Evolutionary conservation across 2,329 filamentous ascomycete genomes (phyloP).

Genomic region (Epichloe typhina): DNA sequence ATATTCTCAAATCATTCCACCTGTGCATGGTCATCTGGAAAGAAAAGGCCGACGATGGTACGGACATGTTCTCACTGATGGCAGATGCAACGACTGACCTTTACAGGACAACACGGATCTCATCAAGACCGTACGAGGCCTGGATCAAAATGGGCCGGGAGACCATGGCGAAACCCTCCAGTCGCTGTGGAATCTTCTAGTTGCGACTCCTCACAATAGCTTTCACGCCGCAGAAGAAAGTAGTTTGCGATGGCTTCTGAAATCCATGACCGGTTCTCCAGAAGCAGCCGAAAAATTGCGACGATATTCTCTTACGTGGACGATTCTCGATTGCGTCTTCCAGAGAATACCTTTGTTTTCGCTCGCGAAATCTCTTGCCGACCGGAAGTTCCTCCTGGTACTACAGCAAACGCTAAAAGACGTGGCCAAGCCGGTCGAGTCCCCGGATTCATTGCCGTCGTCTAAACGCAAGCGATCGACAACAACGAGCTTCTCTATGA

Average conservation of each 20-base stretch:
- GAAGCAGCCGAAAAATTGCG: constrained; percentile 38
- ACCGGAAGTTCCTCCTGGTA: constrained; percentile 53
- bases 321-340: constrained; percentile 47
- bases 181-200: constrained; percentile 35
- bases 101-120: constrained; percentile 25
- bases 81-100: not conserved
- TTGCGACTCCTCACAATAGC: constrained; percentile 24
- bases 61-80: not conserved
- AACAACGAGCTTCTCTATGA: constrained; percentile 24
- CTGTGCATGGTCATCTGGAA: not conserved
- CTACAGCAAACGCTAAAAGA: constrained; percentile 55
- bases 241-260: constrained; percentile 49
- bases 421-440: constrained; percentile 22
- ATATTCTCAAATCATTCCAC: not conserved
- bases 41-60: constrained; percentile 2
- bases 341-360: constrained; percentile 54
- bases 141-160: constrained; percentile 38
- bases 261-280: constrained; percentile 39
- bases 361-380: constrained; percentile 56
- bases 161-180: constrained; percentile 32
- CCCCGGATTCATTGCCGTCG: constrained; percentile 12
- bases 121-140: constrained; percentile 38
- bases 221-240: constrained; percentile 44
- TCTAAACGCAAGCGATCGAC: constrained; percentile 35
- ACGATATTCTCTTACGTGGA: constrained; percentile 46